A percentile compares a stretch with the other conserved stretches of the same genome.
phyloP scores from a whole-genome alignment of 257 asterid species.

The Perilla frutescens region DNA sequence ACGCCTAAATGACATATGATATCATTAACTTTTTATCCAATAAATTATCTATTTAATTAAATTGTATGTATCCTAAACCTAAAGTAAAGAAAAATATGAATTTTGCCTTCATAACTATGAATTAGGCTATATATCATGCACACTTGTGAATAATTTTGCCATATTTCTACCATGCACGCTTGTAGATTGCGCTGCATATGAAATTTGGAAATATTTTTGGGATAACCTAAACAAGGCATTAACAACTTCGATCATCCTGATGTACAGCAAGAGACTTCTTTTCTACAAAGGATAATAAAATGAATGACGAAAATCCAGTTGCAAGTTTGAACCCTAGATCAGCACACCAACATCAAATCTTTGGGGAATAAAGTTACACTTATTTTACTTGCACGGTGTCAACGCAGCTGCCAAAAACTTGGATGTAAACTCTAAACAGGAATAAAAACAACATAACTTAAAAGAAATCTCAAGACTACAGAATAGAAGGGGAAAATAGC shows the following conservation, averaged over 20 bases:
- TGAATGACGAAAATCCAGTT: neutral
- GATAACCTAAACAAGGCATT: neutral
- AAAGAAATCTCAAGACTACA: neutral
- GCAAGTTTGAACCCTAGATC: neutral
- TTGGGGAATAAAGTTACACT: neutral
- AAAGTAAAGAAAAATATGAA: too few relatives aligned
- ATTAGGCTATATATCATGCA: neutral
- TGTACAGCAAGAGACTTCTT: neutral
- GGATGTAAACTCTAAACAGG: neutral
- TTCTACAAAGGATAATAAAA: too few relatives aligned
- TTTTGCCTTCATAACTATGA: too few relatives aligned
- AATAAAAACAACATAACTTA: neutral
- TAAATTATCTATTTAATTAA: too few relatives aligned
- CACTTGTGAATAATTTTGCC: neutral
- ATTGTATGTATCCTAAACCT: too few relatives aligned
- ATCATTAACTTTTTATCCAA: too few relatives aligned
- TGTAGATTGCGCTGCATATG: neutral
- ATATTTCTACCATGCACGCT: neutral
- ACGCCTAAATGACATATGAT: too few relatives aligned
- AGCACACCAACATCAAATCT: neutral
- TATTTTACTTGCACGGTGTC: neutral
- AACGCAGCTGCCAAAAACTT: neutral
- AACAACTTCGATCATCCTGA: neutral
- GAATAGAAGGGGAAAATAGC: too few relatives aligned
- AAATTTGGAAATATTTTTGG: neutral